phyloP scores from a whole-genome alignment of 495 filamentous ascomycete species.

The Pyronema domesticum region DNA sequence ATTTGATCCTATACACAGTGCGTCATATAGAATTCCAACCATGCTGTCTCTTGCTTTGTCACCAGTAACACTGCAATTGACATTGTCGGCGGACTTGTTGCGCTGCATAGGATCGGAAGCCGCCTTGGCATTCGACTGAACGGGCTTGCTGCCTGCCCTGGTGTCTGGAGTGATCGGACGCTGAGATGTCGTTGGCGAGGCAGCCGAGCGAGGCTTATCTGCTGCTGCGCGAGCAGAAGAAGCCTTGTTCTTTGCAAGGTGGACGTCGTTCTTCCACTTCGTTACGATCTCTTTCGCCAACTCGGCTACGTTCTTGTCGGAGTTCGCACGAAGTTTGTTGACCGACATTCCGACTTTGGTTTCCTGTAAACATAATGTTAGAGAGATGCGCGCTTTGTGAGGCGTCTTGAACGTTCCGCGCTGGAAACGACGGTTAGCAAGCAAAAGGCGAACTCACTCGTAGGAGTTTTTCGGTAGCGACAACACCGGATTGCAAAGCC shows the following conservation, averaged over 20 bases:
- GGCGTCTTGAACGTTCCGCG: not conserved
- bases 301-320: slow-evolving; percentile 55
- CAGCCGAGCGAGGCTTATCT: slow-evolving; percentile 27
- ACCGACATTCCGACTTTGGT: slow-evolving; percentile 82
- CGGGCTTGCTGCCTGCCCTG: slow-evolving; percentile 23
- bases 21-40: slow-evolving; percentile 83
- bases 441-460: slow-evolving; percentile 33
- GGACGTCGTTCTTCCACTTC: slow-evolving; percentile 73
- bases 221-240: slow-evolving; percentile 33
- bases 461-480: slow-evolving; percentile 72
- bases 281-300: slow-evolving; percentile 63
- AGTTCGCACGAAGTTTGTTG: slow-evolving; percentile 59
- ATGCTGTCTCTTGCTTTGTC: slow-evolving; percentile 57
- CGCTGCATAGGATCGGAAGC: slow-evolving; percentile 61
- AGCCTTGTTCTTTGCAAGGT: slow-evolving; percentile 35
- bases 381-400: not conserved
- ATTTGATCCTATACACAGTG: slow-evolving; percentile 42
- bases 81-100: slow-evolving; percentile 59
- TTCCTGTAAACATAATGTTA: slow-evolving; percentile 31
- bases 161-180: slow-evolving; percentile 29
- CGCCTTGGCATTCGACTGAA: slow-evolving; percentile 32
- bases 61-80: slow-evolving; percentile 52
- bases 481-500: slow-evolving; percentile 55
- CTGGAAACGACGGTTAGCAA: not conserved
- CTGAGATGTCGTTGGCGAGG: slow-evolving; percentile 27